These are phyloP conservation scores for Lactarius pseudohatsudake DNA, from an alignment of 768 basidiomycete genomes.

Conservation along the genomic window DNA sequence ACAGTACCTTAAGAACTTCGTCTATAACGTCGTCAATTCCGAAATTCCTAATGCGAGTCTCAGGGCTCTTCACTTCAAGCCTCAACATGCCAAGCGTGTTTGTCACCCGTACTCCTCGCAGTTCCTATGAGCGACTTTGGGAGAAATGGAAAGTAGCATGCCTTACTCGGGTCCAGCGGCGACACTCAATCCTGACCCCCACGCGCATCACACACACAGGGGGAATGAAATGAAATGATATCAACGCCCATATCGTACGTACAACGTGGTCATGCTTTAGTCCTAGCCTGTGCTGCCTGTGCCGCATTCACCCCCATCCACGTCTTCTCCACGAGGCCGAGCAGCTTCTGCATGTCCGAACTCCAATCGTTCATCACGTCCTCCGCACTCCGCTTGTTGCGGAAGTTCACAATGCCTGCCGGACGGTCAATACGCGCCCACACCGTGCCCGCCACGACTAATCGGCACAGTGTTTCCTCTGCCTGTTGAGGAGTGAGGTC, in stretches of 20 bases:
- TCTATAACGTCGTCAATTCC: too few relatives aligned
- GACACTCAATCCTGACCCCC: background rate
- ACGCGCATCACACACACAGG: background rate
- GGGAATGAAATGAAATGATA: background rate
- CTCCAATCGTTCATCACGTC: slow-evolving; percentile 99
- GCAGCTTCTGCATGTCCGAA: slow-evolving; percentile 89
- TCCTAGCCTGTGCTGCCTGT: slow-evolving; percentile 75
- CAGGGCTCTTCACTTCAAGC: too few relatives aligned
- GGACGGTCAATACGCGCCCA: slow-evolving; percentile 95
- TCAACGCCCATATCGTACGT: slow-evolving; percentile 7
- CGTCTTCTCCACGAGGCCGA: slow-evolving; percentile 94
- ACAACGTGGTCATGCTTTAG: slow-evolving; percentile 40
- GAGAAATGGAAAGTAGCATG: background rate
- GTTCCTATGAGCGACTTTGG: background rate
- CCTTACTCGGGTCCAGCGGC: background rate
- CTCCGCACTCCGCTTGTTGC: slow-evolving; percentile 76
- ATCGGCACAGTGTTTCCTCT: slow-evolving; percentile 82
- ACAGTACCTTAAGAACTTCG: too few relatives aligned
- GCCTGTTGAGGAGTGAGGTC: slow-evolving; percentile 81
- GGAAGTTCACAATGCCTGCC: slow-evolving; percentile 85
- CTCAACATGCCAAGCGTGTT: too few relatives aligned
- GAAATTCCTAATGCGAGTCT: too few relatives aligned
- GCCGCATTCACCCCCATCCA: slow-evolving; percentile 97
- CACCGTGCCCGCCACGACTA: slow-evolving; percentile 89
- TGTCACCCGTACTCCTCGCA: too few relatives aligned